phyloP scores from a whole-genome alignment of 1,139 yeast genomes.

The Blastobotrys raffinosifermentans region DNA sequence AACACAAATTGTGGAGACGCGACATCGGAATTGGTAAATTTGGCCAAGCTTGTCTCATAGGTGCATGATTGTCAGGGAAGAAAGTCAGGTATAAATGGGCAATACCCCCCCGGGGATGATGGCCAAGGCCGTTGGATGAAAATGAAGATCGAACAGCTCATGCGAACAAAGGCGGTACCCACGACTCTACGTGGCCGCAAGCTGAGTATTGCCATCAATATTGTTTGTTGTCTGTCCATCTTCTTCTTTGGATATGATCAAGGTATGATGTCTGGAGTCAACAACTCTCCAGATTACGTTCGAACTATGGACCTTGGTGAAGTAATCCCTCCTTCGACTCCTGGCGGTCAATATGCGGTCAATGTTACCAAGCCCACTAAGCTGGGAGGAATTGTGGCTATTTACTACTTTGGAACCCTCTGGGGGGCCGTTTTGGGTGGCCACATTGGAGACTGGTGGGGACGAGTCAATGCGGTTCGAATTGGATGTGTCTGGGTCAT shows the following conservation, averaged over 20 bases:
- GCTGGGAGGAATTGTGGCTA: slow-evolving; percentile 40
- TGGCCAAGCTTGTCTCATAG: too few relatives aligned
- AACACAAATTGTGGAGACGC: too few relatives aligned
- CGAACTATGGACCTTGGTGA: slow-evolving; percentile 29
- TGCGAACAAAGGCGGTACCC: too few relatives aligned
- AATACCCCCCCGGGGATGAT: too few relatives aligned
- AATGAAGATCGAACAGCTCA: too few relatives aligned
- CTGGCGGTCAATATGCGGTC: slow-evolving; percentile 25
- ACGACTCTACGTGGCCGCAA: slow-evolving; percentile 12
- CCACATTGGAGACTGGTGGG: slow-evolving; percentile 25
- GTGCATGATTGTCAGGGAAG: too few relatives aligned
- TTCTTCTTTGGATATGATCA: slow-evolving; percentile 53
- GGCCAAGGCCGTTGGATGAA: too few relatives aligned
- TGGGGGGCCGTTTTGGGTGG: slow-evolving; percentile 34
- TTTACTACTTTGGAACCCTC: slow-evolving; percentile 36
- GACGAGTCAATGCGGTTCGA: slow-evolving; percentile 30
- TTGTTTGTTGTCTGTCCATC: slow-evolving; percentile 27
- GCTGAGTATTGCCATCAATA: slow-evolving; percentile 13
- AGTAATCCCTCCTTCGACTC: slow-evolving; percentile 14
- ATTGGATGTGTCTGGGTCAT: slow-evolving; percentile 28
- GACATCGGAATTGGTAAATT: too few relatives aligned
- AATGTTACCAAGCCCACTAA: slow-evolving; percentile 32
- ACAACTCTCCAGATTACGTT: slow-evolving; percentile 35
- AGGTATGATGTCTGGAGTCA: slow-evolving; percentile 53
- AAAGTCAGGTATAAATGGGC: too few relatives aligned